Conservation (phyloP, 1,284 basidiomycete genomes). For the Melampsora americana region DNA sequence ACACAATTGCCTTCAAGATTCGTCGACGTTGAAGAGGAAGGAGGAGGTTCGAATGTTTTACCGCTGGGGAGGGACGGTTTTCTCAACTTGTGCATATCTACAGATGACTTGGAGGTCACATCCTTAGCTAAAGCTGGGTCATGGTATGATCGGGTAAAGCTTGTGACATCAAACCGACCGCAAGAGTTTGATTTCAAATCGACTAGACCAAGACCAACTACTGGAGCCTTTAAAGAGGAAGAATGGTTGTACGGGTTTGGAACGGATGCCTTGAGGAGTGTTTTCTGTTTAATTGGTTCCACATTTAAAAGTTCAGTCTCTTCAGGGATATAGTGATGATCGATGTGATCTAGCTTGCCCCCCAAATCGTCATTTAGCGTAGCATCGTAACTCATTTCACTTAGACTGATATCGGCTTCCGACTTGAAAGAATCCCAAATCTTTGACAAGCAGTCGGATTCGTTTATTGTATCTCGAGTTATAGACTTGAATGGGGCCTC, state of each 20-base stretch:
- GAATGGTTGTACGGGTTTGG: background rate
- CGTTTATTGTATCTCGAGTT: background rate
- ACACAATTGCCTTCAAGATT: background rate
- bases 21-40: background rate
- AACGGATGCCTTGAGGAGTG: background rate
- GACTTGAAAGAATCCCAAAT: conserved; percentile 43
- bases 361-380: background rate
- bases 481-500: too few relatives aligned
- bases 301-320: conserved; percentile 1
- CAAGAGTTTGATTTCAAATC: background rate
- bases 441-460: conserved; percentile 16
- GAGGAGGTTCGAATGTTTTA: background rate
- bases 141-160: background rate
- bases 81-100: conserved; percentile 22
- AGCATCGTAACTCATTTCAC: conserved; percentile 28
- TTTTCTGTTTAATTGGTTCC: background rate
- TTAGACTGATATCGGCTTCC: conserved; percentile 38
- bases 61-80: conserved; percentile 17
- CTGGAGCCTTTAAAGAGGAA: background rate
- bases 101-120: conserved; percentile 8
- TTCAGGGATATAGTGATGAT: conserved; percentile 2
- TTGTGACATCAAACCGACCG: background rate
- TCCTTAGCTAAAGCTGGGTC: background rate
- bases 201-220: background rate
- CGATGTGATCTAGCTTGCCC: background rate